phyloP scores from a whole-genome alignment of 2,329 filamentous ascomycete species.

The Scopulariopsis brevicaulis region DNA sequence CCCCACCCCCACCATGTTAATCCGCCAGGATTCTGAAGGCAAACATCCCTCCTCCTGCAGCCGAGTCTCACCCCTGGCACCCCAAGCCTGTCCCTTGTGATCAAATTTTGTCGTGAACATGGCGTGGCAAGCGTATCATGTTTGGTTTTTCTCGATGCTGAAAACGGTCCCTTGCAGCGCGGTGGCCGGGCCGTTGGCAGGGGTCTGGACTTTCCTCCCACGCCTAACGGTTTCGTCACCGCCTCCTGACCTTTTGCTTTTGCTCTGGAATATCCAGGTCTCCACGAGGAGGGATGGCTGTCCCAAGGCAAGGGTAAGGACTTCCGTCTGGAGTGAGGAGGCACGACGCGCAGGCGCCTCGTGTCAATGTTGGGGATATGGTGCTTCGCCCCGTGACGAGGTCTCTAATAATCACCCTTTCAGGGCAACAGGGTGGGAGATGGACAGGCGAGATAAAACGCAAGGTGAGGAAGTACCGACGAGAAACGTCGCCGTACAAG shows the following conservation, averaged over 20 bases:
- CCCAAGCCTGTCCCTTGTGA: background rate
- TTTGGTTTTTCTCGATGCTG: background rate
- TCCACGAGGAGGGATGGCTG: background rate
- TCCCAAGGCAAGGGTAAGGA: no score
- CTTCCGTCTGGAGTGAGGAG: no score
- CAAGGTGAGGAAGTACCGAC: no score
- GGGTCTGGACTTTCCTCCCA: background rate
- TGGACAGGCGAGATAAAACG: no score
- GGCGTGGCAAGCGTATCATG: background rate
- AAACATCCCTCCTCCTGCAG: background rate
- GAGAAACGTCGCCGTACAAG: no score
- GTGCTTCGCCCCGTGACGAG: background rate
- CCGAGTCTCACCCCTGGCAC: background rate
- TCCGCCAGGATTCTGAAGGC: background rate
- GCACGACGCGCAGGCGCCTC: no score
- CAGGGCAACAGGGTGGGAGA: background rate
- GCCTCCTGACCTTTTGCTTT: background rate
- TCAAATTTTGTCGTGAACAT: background rate
- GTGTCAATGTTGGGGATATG: no score
- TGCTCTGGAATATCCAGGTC: background rate
- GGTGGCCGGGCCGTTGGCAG: background rate
- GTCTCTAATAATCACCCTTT: background rate
- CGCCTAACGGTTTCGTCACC: background rate
- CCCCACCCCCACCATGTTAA: background rate
- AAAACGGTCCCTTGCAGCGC: background rate